Base-by-base conservation (phyloP, 1,139 yeast genomes). In the Pichia sp. region DNA sequence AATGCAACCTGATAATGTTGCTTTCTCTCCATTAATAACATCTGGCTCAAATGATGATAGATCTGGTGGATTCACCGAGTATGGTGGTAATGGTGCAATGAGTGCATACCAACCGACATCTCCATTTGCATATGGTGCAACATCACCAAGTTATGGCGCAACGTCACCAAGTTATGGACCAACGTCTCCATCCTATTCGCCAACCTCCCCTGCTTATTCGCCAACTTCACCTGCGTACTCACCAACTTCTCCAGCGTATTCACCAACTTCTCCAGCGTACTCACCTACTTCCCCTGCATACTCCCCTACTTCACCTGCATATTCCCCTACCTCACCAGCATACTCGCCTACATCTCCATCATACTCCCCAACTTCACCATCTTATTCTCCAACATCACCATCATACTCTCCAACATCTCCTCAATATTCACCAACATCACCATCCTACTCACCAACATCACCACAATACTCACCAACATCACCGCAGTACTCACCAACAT, bases 21-120 rank as follows among this genome's bases (percentile, higher is more conserved):
- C 88, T 54, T 94, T 94, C 72, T 92, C 98, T 40, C 98, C 98
- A 46, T 73, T 90, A 61, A 95, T 84, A 48, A 87, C 90, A 45
- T 38, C 51, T 3, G 94, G 95, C 55, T 77, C 80, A 46, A 73
- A 80, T 34, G 95, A 85, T 56, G 85, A 79, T 42, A 70, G 80
- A 42, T 54, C 59, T 41, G 98, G 98, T 52, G 96, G 97, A 3
- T 84, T 90, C 59, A 87, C 97, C 6, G 95, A 90, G 50, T 92
- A 92, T 61, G 95, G 95, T 49, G 84, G 83, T 42, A 95, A 95
- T 49, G 84, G 83, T 42, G 41, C 49, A 46, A 65, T 63, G 51
- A 68, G 74, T 50, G 72, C 76, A 11, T 73, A 69, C 52, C 81
- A 77, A 50, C 82, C 84, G 36, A 68, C 78, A 1, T 79, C 86